Percentiles rank a stretch among this genome's conserved stretches.
phyloP scores from a whole-genome alignment of 2,329 filamentous ascomycete genomes.

The Venturia pyrina region DNA sequence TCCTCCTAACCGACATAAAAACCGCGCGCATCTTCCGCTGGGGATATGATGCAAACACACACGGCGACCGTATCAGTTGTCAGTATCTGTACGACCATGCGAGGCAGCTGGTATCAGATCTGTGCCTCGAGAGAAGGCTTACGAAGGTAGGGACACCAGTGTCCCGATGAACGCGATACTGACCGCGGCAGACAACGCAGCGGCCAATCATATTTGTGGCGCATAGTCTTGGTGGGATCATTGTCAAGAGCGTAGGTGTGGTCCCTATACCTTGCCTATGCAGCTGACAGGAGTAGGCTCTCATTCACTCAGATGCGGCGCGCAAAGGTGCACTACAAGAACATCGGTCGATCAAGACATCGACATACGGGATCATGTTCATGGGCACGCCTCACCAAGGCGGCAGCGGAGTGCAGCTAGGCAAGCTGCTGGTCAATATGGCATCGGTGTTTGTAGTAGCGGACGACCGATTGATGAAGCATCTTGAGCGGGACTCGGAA shows the following conservation, averaged over 20 bases:
- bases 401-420: slow-evolving; percentile 22
- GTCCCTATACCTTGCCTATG: too few relatives aligned
- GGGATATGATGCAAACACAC: slow-evolving; percentile 27
- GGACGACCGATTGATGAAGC: slow-evolving; percentile 22
- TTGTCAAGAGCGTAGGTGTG: slow-evolving; percentile 24
- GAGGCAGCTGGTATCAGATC: slow-evolving; percentile 23
- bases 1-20: slow-evolving; percentile 20
- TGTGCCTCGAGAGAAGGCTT: slow-evolving; percentile 19
- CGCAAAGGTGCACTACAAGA: too few relatives aligned
- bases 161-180: slow-evolving; percentile 5
- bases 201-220: slow-evolving; percentile 25
- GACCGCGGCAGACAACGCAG: slow-evolving; percentile 18
- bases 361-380: slow-evolving; percentile 31
- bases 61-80: slow-evolving; percentile 19
- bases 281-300: slow-evolving; percentile 19
- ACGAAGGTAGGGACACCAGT: too few relatives aligned
- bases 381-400: slow-evolving; percentile 31
- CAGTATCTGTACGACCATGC: slow-evolving; percentile 28
- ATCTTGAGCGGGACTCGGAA: slow-evolving; percentile 27
- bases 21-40: slow-evolving; percentile 26
- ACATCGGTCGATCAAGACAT: slow-evolving; percentile 23
- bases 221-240: slow-evolving; percentile 25
- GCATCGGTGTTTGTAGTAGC: slow-evolving; percentile 26
- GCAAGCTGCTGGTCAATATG: slow-evolving; percentile 22
- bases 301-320: slow-evolving; percentile 23